phyloP scores from a whole-genome alignment of 371 early-diverging fungal genomes.

The Mucor circinelloides region DNA sequence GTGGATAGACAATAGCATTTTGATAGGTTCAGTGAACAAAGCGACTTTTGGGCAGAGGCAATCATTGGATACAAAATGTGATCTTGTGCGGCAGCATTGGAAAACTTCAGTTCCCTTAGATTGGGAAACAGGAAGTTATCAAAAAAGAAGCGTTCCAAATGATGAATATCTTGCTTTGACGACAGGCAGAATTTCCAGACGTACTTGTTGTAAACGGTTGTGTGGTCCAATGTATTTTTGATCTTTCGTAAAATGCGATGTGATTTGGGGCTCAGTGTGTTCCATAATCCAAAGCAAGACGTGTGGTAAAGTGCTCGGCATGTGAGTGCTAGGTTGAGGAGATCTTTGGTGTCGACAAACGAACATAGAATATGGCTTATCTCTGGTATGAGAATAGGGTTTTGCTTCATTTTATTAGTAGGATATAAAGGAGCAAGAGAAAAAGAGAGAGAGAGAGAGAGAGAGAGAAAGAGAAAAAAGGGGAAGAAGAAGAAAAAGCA shows the following conservation, averaged over 20 bases:
- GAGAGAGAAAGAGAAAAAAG: neutral
- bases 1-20: slow-evolving; percentile 50
- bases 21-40: slow-evolving; percentile 41
- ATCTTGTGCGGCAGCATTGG: slow-evolving; percentile 48
- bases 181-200: slow-evolving; percentile 39
- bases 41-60: slow-evolving; percentile 16
- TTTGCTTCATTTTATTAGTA: slow-evolving; percentile 11
- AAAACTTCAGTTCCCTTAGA: slow-evolving; percentile 39
- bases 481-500: neutral
- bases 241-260: slow-evolving; percentile 37
- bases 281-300: slow-evolving; percentile 40
- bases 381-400: slow-evolving; percentile 46
- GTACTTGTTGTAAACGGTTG: slow-evolving; percentile 25
- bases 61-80: slow-evolving; percentile 36
- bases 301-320: slow-evolving; percentile 34
- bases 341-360: slow-evolving; percentile 35
- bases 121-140: slow-evolving; percentile 39
- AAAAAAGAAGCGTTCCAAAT: slow-evolving; percentile 33
- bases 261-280: slow-evolving; percentile 38
- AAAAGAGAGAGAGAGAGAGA: neutral
- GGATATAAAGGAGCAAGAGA: neutral
- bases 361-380: slow-evolving; percentile 39
- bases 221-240: slow-evolving; percentile 40
- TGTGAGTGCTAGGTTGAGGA: slow-evolving; percentile 37
- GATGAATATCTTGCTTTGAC: slow-evolving; percentile 23